These are phyloP conservation scores for Tuber umbilicatum DNA, from an alignment of 495 filamentous ascomycete genomes.

Conservation along the genomic window DNA sequence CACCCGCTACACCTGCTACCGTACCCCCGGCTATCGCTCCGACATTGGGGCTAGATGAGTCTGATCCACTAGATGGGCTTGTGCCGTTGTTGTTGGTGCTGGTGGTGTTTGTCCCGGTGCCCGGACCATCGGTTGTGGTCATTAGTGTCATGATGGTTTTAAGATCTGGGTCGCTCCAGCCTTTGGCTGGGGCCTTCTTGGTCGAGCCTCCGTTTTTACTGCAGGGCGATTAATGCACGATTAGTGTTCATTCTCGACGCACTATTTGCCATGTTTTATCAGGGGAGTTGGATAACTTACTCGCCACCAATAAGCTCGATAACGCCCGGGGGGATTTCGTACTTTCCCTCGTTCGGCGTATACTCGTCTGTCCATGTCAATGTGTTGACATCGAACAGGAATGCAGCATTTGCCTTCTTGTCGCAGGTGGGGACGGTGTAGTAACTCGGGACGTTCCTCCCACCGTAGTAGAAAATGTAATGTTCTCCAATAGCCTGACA, in stretches of 20 bases:
- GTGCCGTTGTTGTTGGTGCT: neutral
- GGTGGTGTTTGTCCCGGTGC: neutral
- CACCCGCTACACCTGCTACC: neutral
- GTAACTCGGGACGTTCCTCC: slow-evolving; percentile 10
- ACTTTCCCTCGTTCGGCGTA: neutral
- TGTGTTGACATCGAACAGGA: slow-evolving; percentile 18
- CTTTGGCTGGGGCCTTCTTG: neutral
- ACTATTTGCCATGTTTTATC: neutral
- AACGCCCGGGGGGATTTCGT: neutral
- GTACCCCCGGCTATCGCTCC: neutral
- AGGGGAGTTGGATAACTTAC: neutral
- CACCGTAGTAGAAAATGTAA: slow-evolving; percentile 19
- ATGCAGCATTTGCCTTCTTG: slow-evolving; percentile 5
- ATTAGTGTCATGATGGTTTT: neutral
- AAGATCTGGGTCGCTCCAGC: slow-evolving; percentile 2
- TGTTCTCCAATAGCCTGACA: slow-evolving; percentile 14
- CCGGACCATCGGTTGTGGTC: neutral
- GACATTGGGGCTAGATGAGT: neutral
- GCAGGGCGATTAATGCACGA: neutral
- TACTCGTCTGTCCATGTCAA: slow-evolving; percentile 12
- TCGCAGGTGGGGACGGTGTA: slow-evolving; percentile 10
- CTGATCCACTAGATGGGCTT: neutral
- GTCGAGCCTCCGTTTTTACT: neutral
- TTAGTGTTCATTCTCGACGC: neutral
- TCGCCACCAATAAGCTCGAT: neutral